Conservation (phyloP, 495 filamentous ascomycete genomes). For the Aspergillus panamensis region DNA sequence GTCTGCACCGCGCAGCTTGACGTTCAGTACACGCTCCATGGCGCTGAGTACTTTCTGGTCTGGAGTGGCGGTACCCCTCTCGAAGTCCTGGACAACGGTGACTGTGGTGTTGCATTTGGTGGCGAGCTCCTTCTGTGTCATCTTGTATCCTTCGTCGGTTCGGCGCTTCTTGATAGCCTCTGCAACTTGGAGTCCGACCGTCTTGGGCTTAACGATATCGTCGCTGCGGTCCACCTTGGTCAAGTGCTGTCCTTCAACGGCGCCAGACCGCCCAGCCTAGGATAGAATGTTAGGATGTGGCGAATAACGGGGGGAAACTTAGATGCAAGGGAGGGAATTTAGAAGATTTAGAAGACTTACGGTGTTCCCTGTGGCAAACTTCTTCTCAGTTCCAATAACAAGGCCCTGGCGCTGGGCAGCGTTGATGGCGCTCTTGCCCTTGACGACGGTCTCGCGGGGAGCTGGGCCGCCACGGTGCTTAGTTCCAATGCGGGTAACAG, state of each 20-base stretch:
- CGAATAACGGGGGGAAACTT: background rate
- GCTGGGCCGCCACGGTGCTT: constrained; percentile 61
- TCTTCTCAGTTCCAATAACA: constrained; percentile 88
- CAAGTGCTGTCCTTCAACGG: constrained; percentile 84
- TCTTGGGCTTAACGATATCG: constrained; percentile 96
- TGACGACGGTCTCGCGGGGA: constrained; percentile 78
- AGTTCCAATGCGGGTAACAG: constrained; percentile 88
- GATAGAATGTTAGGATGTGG: constrained; percentile 5
- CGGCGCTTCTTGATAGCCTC: constrained; percentile 75
- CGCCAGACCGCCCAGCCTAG: constrained; percentile 54
- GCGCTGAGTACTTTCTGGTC: constrained; percentile 78
- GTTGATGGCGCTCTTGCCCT: constrained; percentile 83
- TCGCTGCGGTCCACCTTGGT: constrained; percentile 98
- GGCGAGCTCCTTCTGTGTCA: constrained; percentile 96
- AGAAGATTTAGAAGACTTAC: constrained; percentile 53
- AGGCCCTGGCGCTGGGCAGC: constrained; percentile 78
- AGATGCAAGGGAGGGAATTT: background rate
- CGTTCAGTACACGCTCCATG: constrained; percentile 82
- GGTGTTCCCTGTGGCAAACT: constrained; percentile 69
- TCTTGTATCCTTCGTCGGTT: constrained; percentile 69
- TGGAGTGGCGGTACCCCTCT: constrained; percentile 73
- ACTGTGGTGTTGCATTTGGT: constrained; percentile 88
- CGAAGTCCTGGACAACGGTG: constrained; percentile 76
- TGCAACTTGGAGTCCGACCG: constrained; percentile 74
- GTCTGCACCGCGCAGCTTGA: constrained; percentile 75